These are phyloP conservation scores for Flaveria sonorensis DNA, from an alignment of 129 eudicot genomes.

Conservation along the genomic window DNA sequence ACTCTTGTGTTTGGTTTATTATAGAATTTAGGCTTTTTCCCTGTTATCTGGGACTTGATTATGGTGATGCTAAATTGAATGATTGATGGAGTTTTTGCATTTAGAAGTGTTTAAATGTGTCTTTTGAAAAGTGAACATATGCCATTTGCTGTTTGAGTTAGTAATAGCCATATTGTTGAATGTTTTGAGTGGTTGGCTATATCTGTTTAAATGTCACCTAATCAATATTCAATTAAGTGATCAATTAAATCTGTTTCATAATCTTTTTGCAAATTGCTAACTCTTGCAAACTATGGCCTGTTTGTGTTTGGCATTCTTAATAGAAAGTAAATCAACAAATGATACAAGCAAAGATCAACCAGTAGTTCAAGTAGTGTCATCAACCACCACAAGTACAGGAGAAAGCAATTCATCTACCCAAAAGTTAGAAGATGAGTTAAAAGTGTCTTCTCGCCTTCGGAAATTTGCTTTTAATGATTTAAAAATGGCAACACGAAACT, in stretches of 20 bases:
- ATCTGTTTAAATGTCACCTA: not conserved
- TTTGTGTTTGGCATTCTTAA: conserved; percentile 1
- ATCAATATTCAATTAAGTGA: not conserved
- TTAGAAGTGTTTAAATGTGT: too few species aligned
- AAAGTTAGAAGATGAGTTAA: conserved; percentile 79
- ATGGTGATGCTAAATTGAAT: conserved; percentile 4
- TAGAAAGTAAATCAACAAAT: conserved; percentile 70
- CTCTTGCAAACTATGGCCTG: conserved; percentile 5
- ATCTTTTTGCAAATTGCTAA: not conserved
- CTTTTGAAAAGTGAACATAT: not conserved
- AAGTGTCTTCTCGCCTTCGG: conserved; percentile 85
- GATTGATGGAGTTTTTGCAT: not conserved
- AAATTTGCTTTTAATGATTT: conserved; percentile 83
- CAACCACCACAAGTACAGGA: conserved; percentile 74
- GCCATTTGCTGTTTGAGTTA: not conserved
- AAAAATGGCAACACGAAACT: conserved; percentile 86
- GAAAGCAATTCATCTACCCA: conserved; percentile 81
- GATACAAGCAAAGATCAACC: conserved; percentile 70
- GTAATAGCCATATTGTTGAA: not conserved
- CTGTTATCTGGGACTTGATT: not conserved
- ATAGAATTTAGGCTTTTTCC: conserved; percentile 4
- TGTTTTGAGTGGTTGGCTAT: not conserved
- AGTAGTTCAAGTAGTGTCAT: conserved; percentile 48
- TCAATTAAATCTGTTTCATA: not conserved
- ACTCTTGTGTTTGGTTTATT: conserved; percentile 13